phyloP scores from a whole-genome alignment of 805 yeast genomes.

The Zygoascus flipseniorum region DNA sequence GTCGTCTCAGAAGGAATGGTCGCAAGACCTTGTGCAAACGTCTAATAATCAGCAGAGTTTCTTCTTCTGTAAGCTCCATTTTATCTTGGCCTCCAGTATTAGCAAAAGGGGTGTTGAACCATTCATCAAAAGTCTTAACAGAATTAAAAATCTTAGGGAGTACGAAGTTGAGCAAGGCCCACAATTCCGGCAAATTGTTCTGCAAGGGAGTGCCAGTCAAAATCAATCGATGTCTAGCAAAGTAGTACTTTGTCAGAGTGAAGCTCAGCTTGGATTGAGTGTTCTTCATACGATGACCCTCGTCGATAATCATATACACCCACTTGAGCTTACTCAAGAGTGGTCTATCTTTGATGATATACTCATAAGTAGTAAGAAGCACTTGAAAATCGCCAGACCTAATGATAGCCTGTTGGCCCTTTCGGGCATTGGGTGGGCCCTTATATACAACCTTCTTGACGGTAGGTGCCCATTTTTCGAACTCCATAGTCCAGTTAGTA shows the following conservation, averaged over 20 bases:
- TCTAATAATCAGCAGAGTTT: conserved; percentile 82
- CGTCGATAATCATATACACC: conserved; percentile 98
- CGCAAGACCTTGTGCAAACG: conserved; percentile 93
- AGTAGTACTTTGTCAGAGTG: conserved; percentile 77
- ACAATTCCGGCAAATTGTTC: conserved; percentile 87
- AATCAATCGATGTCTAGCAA: conserved; percentile 78
- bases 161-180: conserved; percentile 93
- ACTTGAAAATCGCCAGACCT: conserved; percentile 81
- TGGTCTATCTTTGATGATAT: conserved; percentile 83
- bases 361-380: conserved; percentile 86
- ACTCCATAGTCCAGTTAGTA: conserved; percentile 93
- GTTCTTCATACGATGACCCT: conserved; percentile 97
- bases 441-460: conserved; percentile 78
- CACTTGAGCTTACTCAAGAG: conserved; percentile 72
- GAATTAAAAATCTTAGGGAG: conserved; percentile 94
- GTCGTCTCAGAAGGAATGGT: conserved; percentile 87
- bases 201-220: conserved; percentile 97
- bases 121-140: conserved; percentile 92
- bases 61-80: conserved; percentile 92
- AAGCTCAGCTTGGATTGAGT: conserved; percentile 77
- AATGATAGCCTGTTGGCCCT: conserved; percentile 60
- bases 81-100: conserved; percentile 95
- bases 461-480: conserved; percentile 95
- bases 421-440: conserved; percentile 86
- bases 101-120: conserved; percentile 98